Base-by-base conservation (phyloP, 257 asterid species). In the Mitragyna speciosa region DNA sequence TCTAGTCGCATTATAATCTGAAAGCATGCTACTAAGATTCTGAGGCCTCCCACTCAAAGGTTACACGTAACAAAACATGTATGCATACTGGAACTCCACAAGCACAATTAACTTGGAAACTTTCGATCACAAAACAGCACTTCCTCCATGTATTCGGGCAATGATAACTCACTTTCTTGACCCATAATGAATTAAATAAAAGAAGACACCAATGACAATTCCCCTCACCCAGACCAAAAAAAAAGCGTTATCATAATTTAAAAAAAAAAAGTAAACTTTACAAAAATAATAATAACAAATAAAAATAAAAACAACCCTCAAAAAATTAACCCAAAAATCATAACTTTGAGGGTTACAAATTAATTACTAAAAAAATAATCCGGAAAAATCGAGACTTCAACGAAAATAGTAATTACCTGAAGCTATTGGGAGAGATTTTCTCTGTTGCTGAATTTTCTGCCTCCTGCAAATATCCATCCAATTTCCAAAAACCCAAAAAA, bases 341-440 rank as follows among this genome's bases (percentile, higher is more conserved):
- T 2, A 79, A 79, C 28, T 19, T 12, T 24, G 39, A 15, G n/a
- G 22, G 48, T 7, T 0, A 76, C 51, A 45, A 51, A 67, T 11
- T 41, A 24, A 7, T 20, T 19, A 61, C 47, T 31, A 78, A 45
- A 26, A 17, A 63, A 63, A 12, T 14, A 67, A 26, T 36, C 52
- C 36, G n/a, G 16, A 54, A 54, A 54, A 52, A 52, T 19, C 10
- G 19, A 5, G 19, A 54, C 63, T 19, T 54, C 5, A 63, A 72
- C 59, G 28, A 65, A 64, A 41, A 20, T 59, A 17, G 17, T 2
- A 77, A 22, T 52, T 82, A 89, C 98, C 97, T 33, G 94, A 79
- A 85, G 98, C 98, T 81, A 94, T 92, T 70, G 98, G 97, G 58
- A 94, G 82, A 73, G 91, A 69, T 89, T 83, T 92, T 79, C 92